Evolutionary conservation across 768 basidiomycete genomes (phyloP).

Genomic region (Mycena galopus): DNA sequence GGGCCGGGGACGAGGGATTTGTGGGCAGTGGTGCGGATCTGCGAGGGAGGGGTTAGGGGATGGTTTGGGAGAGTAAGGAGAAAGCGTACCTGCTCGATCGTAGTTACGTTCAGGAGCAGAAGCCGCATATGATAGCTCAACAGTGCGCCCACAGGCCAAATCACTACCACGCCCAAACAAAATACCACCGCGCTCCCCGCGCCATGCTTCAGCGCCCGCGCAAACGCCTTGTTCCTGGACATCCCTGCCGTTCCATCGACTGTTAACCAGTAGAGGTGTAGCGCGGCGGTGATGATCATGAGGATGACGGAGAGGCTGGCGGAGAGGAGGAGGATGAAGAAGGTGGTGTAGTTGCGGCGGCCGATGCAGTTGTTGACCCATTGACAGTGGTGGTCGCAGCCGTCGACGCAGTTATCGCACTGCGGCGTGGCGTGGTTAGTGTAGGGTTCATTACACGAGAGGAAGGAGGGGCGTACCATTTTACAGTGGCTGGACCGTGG

Average conservation of each 20-base stretch:
- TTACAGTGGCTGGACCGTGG: conserved; percentile 97
- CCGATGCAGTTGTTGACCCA: conserved; percentile 98
- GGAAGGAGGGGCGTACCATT: conserved; percentile 71
- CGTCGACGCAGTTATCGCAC: conserved; percentile 98
- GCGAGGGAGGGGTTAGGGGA: neutral
- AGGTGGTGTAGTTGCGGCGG: conserved; percentile 94
- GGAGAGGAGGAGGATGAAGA: conserved; percentile 85
- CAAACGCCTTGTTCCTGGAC: conserved; percentile 47
- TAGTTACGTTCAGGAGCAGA: conserved; percentile 88
- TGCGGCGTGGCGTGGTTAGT: conserved; percentile 44
- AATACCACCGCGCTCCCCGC: conserved; percentile 89
- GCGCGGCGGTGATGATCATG: conserved; percentile 84
- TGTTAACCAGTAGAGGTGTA: conserved; percentile 83
- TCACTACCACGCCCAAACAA: conserved; percentile 73
- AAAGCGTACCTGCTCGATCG: conserved; percentile 87
- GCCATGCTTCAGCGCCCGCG: conserved; percentile 61
- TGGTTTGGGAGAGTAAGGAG: neutral
- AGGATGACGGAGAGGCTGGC: conserved; percentile 83
- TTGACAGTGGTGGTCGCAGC: conserved; percentile 92
- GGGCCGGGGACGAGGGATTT: conserved; percentile 73
- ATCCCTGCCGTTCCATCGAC: conserved; percentile 42
- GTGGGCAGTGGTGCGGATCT: conserved; percentile 92
- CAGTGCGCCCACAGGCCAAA: conserved; percentile 88
- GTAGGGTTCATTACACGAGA: neutral
- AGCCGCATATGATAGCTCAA: conserved; percentile 89